Evolutionary conservation across 148 eudicot genomes (phyloP).

Genomic region (Fagopyrum esculentum): DNA sequence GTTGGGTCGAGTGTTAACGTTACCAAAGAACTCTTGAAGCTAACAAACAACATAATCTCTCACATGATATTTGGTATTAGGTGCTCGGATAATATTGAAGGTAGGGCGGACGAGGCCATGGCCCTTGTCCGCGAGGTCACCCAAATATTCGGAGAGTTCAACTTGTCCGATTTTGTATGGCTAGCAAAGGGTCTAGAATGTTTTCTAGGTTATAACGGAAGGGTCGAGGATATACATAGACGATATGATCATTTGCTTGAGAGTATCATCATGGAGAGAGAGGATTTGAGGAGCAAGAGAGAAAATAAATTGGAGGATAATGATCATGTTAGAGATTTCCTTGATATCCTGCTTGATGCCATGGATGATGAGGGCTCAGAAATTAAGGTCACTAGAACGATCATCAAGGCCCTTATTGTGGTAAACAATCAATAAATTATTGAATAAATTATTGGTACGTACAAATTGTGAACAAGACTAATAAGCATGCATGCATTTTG

Average conservation of each 20-base stretch:
- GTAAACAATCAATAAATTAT: not conserved
- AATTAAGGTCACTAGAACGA: conserved; percentile 4
- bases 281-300: not conserved
- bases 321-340: not conserved
- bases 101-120: conserved; percentile 14
- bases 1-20: conserved; percentile 15
- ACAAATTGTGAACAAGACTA: too few relatives aligned
- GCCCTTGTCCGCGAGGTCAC: not conserved
- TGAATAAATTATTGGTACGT: too few relatives aligned
- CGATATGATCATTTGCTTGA: conserved; percentile 9
- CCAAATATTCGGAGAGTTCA: not conserved
- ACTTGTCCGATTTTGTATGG: conserved; percentile 5
- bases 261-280: not conserved
- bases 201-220: not conserved
- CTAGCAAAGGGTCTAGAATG: not conserved
- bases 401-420: conserved; percentile 3
- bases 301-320: not conserved
- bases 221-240: conserved; percentile 5
- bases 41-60: conserved; percentile 19
- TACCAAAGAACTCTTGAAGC: conserved; percentile 16
- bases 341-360: conserved; percentile 3
- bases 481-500: too few relatives aligned
- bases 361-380: conserved; percentile 7
- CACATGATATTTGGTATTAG: conserved; percentile 19
- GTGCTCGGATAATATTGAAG: conserved; percentile 12